Conservation (phyloP, 164 flowering plant species). For the Umbellularia californica region DNA sequence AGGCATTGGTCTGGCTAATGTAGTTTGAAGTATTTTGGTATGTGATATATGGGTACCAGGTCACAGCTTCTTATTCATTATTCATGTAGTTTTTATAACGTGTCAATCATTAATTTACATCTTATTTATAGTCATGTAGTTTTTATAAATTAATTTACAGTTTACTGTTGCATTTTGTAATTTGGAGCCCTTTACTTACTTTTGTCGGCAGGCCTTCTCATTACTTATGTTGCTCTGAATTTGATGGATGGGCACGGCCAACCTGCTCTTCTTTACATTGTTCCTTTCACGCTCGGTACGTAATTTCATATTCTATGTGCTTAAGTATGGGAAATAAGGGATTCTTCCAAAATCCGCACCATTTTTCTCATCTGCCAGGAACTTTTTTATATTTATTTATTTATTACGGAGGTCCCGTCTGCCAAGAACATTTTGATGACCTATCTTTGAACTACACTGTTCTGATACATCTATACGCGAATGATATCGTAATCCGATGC, state of each 20-base stretch:
- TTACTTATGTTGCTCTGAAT: conserved; percentile 81
- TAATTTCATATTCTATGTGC: neutral
- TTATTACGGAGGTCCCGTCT: too few species aligned
- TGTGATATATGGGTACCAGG: too few species aligned
- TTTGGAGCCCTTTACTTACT: neutral
- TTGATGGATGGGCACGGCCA: conserved; percentile 98
- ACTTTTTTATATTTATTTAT: too few species aligned
- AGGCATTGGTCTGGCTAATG: too few species aligned
- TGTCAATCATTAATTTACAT: neutral
- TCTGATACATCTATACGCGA: too few species aligned
- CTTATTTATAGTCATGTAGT: too few species aligned
- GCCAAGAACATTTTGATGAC: too few species aligned
- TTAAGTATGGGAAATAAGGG: neutral
- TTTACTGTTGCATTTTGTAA: neutral
- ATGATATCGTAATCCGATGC: neutral
- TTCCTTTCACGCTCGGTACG: conserved; percentile 82
- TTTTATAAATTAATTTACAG: neutral
- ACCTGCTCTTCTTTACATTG: conserved; percentile 91
- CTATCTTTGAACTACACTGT: too few species aligned
- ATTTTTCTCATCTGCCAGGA: too few species aligned
- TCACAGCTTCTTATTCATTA: too few species aligned
- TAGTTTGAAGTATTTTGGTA: too few species aligned
- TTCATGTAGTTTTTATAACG: too few species aligned
- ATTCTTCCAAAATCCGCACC: neutral
- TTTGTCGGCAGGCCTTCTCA: conserved; percentile 59